phyloP scores from a whole-genome alignment of 1,284 basidiomycete genomes.

The Coniophora puteana region DNA sequence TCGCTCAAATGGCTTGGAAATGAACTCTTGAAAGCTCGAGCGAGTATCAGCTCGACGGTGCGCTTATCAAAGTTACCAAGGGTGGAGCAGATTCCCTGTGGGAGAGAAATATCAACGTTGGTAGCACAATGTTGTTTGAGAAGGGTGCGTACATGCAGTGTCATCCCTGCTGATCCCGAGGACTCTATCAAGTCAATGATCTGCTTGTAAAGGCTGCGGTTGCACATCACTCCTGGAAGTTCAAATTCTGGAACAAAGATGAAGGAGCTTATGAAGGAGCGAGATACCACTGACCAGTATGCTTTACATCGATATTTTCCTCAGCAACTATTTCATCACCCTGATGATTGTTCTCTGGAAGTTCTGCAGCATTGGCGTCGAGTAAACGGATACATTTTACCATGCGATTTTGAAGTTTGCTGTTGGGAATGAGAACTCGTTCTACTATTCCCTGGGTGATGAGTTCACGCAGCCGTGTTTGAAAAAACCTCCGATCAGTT shows the following conservation, averaged over 20 bases:
- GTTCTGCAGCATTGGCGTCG: constrained; percentile 24
- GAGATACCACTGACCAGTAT: too few relatives aligned
- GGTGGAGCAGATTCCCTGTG: constrained; percentile 61
- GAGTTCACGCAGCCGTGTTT: constrained; percentile 64
- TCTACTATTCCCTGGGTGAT: constrained; percentile 69
- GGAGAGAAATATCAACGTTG: constrained; percentile 1
- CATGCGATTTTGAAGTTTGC: constrained; percentile 39
- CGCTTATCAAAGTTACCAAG: constrained; percentile 73
- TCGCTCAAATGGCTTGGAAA: constrained; percentile 71
- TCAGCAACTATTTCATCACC: constrained; percentile 40
- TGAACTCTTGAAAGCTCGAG: constrained; percentile 56
- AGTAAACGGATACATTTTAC: constrained; percentile 63
- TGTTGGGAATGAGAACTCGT: constrained; percentile 61
- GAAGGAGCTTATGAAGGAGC: too few relatives aligned
- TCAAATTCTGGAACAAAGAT: constrained; percentile 11
- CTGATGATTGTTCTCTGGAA: constrained; percentile 32
- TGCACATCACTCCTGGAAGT: constrained; percentile 45
- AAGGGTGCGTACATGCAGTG: constrained; percentile 50
- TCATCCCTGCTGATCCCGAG: constrained; percentile 64
- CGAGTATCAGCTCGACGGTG: constrained; percentile 73
- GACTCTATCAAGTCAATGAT: constrained; percentile 67
- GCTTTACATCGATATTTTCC: too few relatives aligned
- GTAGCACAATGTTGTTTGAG: constrained; percentile 11
- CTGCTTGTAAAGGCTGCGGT: constrained; percentile 70
- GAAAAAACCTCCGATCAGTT: constrained; percentile 74